Evolutionary conservation across 306 rosid species (phyloP), one percentile per base, ranked within the genome.

Genomic region (Gillenia trifoliata): DNA sequence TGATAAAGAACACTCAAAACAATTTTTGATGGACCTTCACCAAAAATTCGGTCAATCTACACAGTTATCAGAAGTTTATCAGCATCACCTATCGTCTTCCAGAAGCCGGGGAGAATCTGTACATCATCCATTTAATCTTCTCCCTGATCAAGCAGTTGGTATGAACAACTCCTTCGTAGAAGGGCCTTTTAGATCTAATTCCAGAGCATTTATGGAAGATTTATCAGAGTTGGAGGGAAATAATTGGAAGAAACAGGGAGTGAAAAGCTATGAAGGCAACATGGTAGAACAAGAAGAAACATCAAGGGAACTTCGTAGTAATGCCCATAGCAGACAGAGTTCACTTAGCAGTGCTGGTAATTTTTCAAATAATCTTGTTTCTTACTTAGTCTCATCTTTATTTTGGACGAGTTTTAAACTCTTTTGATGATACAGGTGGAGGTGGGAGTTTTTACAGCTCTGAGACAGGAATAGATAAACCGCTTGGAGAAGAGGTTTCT

Each of bases 281-380:
- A 61, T 78, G 76, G 75, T 80, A 5, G 89, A 81, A 54, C 89
- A 77, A 83, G 81, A 77, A 59, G 89, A 86, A 74, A 78, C 66
- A 77, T 26, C 79, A 20, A 55, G 77, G 84, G 93, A 89, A 66
- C 80, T 80, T 70, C 82, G 84, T 61, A 60, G 69, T 72, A 77
- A 79, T 70, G 64, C 85, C 68, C 89, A 89, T 64, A 83, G 91
- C 71, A 86, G 91, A 81, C 89, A 83, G 64, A 89, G 91, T 78
- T 89, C 93, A 41, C 55, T 83, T 74, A 83, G 93, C 75, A 86
- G 91, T 81, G 83, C 89, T 54, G 93, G 93, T 89, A 86, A 71
- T 50, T 11, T 47, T 23, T 41, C 30, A 40, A 55, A 49, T 75
- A 60, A 34, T 40, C 57, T 56, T 63, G 40, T 36, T 31, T 70